phyloP scores from a whole-genome alignment of 2,329 filamentous ascomycete genomes.

The Ceratocystis papillata region DNA sequence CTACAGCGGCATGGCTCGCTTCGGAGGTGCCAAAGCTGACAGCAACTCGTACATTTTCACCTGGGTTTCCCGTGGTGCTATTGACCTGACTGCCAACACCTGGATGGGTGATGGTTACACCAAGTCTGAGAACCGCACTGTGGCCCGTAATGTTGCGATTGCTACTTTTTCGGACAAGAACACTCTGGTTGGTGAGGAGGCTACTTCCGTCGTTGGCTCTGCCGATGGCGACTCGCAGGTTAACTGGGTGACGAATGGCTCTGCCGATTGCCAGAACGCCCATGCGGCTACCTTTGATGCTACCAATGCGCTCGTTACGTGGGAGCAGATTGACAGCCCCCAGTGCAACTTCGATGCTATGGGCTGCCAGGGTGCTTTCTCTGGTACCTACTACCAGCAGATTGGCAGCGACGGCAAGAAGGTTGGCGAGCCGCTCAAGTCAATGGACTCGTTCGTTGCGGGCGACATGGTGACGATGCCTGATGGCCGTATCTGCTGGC shows the following conservation, averaged over 20 bases:
- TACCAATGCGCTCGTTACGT: constrained; percentile 44
- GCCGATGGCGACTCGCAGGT: constrained; percentile 47
- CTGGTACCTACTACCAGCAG: constrained; percentile 49
- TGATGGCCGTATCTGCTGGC: constrained; percentile 52
- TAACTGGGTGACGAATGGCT: constrained; percentile 45
- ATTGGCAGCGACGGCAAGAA: constrained; percentile 42
- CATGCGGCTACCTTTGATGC: constrained; percentile 46
- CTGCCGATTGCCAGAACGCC: constrained; percentile 47
- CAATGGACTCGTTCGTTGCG: constrained; percentile 46
- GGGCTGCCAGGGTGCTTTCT: constrained; percentile 48
- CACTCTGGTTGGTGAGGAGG: constrained; percentile 43
- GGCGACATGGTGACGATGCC: constrained; percentile 52
- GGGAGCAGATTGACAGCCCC: constrained; percentile 50
- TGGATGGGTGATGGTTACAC: constrained; percentile 51
- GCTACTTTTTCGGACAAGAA: constrained; percentile 47
- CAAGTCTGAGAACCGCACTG: constrained; percentile 41
- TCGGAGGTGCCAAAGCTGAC: constrained; percentile 33
- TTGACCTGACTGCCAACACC: constrained; percentile 42
- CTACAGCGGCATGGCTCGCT: constrained; percentile 47
- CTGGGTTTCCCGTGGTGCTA: constrained; percentile 51
- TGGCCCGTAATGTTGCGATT: constrained; percentile 50
- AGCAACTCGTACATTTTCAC: constrained; percentile 46
- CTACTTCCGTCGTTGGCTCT: constrained; percentile 43
- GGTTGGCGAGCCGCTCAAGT: constrained; percentile 41
- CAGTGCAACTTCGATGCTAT: constrained; percentile 47